These are phyloP conservation scores for Pistacia integerrima DNA, from an alignment of 345 rosid genomes.

Conservation along the genomic window DNA sequence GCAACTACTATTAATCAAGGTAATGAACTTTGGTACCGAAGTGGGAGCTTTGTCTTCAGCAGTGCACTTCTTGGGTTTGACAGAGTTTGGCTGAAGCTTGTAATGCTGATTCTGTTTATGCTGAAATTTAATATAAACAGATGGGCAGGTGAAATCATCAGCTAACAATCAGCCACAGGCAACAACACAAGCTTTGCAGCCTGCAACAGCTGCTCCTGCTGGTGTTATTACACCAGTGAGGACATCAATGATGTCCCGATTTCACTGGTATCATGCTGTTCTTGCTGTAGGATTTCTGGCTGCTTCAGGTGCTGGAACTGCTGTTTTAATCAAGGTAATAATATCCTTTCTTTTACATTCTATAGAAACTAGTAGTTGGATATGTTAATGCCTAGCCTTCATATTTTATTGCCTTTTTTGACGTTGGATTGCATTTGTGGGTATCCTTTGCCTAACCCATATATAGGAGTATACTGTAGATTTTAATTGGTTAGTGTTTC, in stretches of 20 bases:
- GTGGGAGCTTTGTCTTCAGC: neutral
- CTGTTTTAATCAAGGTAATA: conserved; percentile 71
- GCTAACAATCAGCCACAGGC: conserved; percentile 58
- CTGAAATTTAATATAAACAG: conserved; percentile 32
- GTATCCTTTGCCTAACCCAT: conserved; percentile 8
- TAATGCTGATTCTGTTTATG: conserved; percentile 24
- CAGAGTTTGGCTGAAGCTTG: conserved; percentile 10
- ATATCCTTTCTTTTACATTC: neutral
- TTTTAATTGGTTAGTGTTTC: neutral
- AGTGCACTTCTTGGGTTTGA: conserved; percentile 16
- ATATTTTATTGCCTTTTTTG: neutral
- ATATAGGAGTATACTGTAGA: neutral
- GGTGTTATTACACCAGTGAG: conserved; percentile 40
- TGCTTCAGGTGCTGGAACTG: conserved; percentile 88
- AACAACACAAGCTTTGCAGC: conserved; percentile 56
- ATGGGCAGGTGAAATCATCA: conserved; percentile 50
- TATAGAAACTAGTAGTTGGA: neutral
- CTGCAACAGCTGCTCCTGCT: conserved; percentile 52
- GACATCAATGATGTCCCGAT: conserved; percentile 32
- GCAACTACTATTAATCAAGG: conserved; percentile 57
- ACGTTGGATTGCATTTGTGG: neutral
- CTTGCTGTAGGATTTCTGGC: conserved; percentile 78
- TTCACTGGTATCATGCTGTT: conserved; percentile 89
- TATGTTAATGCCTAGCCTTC: conserved; percentile 13
- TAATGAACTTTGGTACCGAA: conserved; percentile 27